These are phyloP conservation scores for Lentinula boryana DNA, from an alignment of 768 basidiomycete genomes.

Conservation along the genomic window DNA sequence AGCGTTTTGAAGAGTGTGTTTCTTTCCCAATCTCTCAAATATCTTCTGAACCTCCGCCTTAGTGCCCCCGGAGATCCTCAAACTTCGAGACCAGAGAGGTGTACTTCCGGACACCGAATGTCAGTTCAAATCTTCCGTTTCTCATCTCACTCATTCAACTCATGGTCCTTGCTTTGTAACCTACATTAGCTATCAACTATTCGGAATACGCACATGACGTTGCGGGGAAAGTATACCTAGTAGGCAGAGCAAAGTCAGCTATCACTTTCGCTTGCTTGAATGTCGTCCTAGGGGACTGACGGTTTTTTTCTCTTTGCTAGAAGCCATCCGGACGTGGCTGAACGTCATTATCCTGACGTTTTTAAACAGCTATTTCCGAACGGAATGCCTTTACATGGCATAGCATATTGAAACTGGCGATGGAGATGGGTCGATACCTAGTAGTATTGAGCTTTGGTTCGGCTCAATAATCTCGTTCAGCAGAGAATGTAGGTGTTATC, in stretches of 20 bases:
- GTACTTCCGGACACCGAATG: background rate
- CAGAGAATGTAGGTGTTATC: too few relatives aligned
- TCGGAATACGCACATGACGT: background rate
- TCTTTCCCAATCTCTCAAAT: too few relatives aligned
- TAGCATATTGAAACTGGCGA: background rate
- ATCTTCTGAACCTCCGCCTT: too few relatives aligned
- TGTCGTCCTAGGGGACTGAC: background rate
- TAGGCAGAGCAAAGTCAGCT: conserved; percentile 3
- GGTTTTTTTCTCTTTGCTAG: background rate
- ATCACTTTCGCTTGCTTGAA: background rate
- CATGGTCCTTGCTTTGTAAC: background rate
- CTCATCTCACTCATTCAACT: background rate
- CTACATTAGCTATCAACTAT: conserved; percentile 5
- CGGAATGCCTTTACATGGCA: conserved; percentile 29
- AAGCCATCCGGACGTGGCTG: conserved; percentile 29
- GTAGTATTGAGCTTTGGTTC: background rate
- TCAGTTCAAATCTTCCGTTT: background rate
- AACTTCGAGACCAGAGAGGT: conserved; percentile 4
- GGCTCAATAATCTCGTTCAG: too few relatives aligned
- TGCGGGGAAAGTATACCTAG: conserved; percentile 3
- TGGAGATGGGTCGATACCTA: background rate
- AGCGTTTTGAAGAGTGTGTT: background rate
- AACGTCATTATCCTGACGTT: conserved; percentile 44
- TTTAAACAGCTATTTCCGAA: conserved; percentile 46
- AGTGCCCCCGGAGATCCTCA: conserved; percentile 5